Evolutionary conservation across 805 yeast species (phyloP).

Genomic region (Jamesozyma hellenica): DNA sequence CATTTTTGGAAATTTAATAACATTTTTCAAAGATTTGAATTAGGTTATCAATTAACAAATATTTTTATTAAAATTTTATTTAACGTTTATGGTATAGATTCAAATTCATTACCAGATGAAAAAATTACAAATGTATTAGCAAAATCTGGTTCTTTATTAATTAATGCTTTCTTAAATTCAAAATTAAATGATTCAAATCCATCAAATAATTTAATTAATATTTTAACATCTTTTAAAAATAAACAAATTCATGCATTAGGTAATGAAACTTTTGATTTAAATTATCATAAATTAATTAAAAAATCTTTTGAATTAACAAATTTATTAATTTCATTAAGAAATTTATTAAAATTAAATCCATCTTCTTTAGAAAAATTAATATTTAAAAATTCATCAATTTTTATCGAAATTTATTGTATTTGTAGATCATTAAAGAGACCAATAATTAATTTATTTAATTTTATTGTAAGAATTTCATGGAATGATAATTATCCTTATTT

Average conservation of each 20-base stretch:
- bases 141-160: slow-evolving; percentile 40
- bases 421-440: slow-evolving; percentile 37
- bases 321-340: slow-evolving; percentile 47
- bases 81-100: slow-evolving; percentile 47
- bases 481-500: slow-evolving; percentile 55
- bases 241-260: slow-evolving; percentile 26
- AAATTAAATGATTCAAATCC: slow-evolving; percentile 41
- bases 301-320: slow-evolving; percentile 47
- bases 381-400: slow-evolving; percentile 43
- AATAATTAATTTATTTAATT: slow-evolving; percentile 47
- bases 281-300: slow-evolving; percentile 33
- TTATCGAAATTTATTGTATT: slow-evolving; percentile 47
- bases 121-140: slow-evolving; percentile 43
- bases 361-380: slow-evolving; percentile 57
- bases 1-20: slow-evolving; percentile 55
- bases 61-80: slow-evolving; percentile 46
- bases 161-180: slow-evolving; percentile 46
- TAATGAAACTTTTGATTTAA: slow-evolving; percentile 16
- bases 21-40: slow-evolving; percentile 46
- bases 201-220: slow-evolving; percentile 14
- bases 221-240: slow-evolving; percentile 12
- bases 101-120: slow-evolving; percentile 26
- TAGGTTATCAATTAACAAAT: slow-evolving; percentile 46
- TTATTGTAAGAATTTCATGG: slow-evolving; percentile 49
- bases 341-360: slow-evolving; percentile 38